Conservation (phyloP, 495 filamentous ascomycete genomes). For the Tuber brumale region DNA sequence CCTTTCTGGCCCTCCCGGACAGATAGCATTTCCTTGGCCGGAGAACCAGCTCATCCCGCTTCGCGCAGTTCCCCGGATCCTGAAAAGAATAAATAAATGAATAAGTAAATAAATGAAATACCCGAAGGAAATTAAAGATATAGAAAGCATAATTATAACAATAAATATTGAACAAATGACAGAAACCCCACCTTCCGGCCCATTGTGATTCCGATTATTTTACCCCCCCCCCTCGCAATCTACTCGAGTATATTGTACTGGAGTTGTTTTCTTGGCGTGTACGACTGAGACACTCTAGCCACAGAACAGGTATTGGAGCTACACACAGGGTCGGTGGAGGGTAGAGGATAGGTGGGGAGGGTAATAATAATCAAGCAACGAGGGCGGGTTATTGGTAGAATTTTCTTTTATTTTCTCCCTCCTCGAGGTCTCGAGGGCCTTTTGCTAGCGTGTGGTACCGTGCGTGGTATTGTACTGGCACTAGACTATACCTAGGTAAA, state of each 20-base stretch:
- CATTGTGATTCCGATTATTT: background rate
- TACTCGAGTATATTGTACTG: background rate
- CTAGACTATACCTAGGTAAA: background rate
- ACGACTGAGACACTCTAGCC: too few species aligned
- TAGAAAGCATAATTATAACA: background rate
- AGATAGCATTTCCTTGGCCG: background rate
- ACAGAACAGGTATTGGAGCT: too few species aligned
- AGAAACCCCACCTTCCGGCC: background rate
- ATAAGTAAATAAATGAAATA: background rate
- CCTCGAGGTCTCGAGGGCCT: too few species aligned
- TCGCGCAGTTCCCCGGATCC: background rate
- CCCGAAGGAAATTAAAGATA: background rate
- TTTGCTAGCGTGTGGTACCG: too few species aligned
- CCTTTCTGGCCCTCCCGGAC: background rate
- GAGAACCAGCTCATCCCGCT: background rate
- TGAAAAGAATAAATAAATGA: background rate
- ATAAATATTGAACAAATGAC: background rate
- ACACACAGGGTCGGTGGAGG: too few species aligned
- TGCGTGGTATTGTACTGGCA: too few species aligned
- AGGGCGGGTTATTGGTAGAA: too few species aligned
- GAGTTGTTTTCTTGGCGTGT: too few species aligned
- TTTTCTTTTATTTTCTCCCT: too few species aligned
- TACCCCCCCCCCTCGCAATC: background rate
- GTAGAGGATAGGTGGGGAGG: too few species aligned
- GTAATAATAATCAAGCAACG: too few species aligned